Percentiles rank a stretch among this genome's conserved stretches.
Evolutionary conservation across 192 early-diverging fungal species (phyloP).

Genomic region (Chytriomyces hyalinus): DNA sequence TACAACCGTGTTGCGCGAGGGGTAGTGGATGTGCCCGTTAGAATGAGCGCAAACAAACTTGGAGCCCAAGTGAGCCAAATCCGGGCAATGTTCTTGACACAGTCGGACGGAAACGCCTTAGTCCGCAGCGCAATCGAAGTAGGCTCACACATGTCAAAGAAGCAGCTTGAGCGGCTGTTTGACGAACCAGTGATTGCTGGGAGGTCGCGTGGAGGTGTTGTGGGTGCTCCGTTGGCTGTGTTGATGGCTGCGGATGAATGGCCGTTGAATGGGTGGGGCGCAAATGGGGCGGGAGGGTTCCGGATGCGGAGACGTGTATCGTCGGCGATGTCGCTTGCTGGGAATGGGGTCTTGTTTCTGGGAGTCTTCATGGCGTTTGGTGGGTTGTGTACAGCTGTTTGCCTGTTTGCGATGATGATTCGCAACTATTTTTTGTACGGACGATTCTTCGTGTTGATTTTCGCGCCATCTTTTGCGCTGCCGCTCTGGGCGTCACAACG

Average conservation of each 20-base stretch:
- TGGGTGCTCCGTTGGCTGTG: constrained; percentile 3
- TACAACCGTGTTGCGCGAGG: constrained; percentile 33
- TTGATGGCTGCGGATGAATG: constrained; percentile 18
- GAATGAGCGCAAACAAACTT: constrained; percentile 37
- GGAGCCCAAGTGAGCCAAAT: constrained; percentile 15
- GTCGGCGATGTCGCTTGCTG: neutral
- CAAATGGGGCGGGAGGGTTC: neutral
- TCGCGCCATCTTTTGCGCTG: constrained; percentile 4
- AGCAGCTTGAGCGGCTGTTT: neutral
- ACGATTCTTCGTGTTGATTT: constrained; percentile 14
- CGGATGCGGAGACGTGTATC: neutral
- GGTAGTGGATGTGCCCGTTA: constrained; percentile 35
- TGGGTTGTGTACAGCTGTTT: constrained; percentile 21
- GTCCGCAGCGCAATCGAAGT: neutral
- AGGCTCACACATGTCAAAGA: neutral
- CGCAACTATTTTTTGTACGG: constrained; percentile 30
- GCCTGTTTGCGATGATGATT: constrained; percentile 20
- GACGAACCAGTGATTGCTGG: neutral
- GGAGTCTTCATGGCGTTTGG: constrained; percentile 10
- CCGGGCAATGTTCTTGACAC: constrained; percentile 44
- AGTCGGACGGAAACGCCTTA: constrained; percentile 17
- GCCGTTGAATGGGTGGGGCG: constrained; percentile 30
- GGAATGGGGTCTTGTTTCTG: constrained; percentile 9
- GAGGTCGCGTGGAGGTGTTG: neutral
- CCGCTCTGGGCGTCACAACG: too few relatives aligned